Base-by-base conservation (phyloP, 148 eudicot species). In the Vaccinium macrocarpon region DNA sequence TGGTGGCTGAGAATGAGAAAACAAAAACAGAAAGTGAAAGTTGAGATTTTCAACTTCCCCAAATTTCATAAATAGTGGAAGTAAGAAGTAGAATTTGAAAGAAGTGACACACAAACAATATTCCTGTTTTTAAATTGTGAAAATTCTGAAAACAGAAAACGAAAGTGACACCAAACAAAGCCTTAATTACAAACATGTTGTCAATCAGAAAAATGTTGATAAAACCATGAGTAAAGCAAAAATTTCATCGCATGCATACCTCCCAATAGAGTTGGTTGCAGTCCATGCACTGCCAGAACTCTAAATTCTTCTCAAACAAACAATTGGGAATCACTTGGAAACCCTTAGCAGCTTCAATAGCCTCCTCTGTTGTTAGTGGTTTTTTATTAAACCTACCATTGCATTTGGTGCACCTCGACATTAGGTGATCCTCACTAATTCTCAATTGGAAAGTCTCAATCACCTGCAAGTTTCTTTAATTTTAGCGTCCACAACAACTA, bases 371-470 rank as follows among this genome's bases (percentile, higher is more conserved):
- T 81, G 98, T 76, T 32, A 96, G 88, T 49, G 98, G 99, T 87
- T 91, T 94, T 83, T 96, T 95, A 85, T 94, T 91, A 87, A 96
- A 96, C 81, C 76, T 91, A 70, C 99, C 99, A 80, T 95, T 95
- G 92, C 99, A 96, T 86, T 96, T 96, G 21, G 98, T 90, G 91
- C 99, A 96, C 85, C 99, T 94, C 71, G 98, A 94, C 99, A 96
- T 94, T 19, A 96, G 88, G 82, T 88, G 92, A 80, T 92, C 92
- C 90, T 96, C 98, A 51, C 91, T 92, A 79, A 96, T 91, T 57
- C 91, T 90, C 78, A 96, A 84, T 74, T 93, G 86, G 79, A 96
- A 96, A 15, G 93, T 93, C 81, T 94, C 93, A 74, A 96, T 95
- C 68, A 96, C 92, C 99, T 96, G 91, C 88, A 84, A 56, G 48